These are phyloP conservation scores for Lagenidium sp. DNA, from an alignment of 352 stramenopile genomes.

Conservation along the genomic window DNA sequence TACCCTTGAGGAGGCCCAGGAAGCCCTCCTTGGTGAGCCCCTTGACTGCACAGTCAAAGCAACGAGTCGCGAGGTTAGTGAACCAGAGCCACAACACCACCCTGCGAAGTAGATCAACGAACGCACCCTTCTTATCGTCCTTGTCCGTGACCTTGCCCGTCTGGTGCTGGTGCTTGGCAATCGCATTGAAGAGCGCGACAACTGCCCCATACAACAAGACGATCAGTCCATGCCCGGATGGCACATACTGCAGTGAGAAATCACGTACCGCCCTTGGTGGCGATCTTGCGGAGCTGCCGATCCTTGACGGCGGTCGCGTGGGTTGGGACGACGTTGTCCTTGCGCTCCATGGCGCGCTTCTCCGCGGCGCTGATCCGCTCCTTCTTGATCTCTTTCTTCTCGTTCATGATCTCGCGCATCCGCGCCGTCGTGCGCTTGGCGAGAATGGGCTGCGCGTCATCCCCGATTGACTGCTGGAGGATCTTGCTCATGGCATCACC, in stretches of 20 bases:
- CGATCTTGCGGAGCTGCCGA: constrained; percentile 64
- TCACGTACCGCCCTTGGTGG: constrained; percentile 62
- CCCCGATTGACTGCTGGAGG: constrained; percentile 56
- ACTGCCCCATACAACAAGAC: constrained; percentile 20
- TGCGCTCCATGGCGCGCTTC: constrained; percentile 65
- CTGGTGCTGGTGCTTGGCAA: constrained; percentile 79
- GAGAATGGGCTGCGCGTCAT: constrained; percentile 66
- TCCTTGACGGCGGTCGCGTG: constrained; percentile 52
- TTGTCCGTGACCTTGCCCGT: constrained; percentile 44
- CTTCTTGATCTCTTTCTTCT: constrained; percentile 66
- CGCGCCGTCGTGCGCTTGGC: constrained; percentile 75
- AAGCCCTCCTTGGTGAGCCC: constrained; percentile 84
- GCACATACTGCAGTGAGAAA: neutral
- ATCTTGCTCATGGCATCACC: constrained; percentile 85
- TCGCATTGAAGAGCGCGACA: constrained; percentile 80
- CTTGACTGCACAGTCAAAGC: constrained; percentile 60
- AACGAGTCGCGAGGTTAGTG: neutral
- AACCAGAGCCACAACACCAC: neutral
- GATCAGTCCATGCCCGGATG: neutral
- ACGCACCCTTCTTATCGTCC: constrained; percentile 57
- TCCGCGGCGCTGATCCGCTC: constrained; percentile 57
- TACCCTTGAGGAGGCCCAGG: constrained; percentile 60
- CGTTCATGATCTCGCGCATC: constrained; percentile 75
- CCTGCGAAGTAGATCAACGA: no score
- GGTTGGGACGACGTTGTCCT: constrained; percentile 64